Evolutionary conservation across 2,329 filamentous ascomycete species (phyloP).

Genomic region (Aspergillus terreus): DNA sequence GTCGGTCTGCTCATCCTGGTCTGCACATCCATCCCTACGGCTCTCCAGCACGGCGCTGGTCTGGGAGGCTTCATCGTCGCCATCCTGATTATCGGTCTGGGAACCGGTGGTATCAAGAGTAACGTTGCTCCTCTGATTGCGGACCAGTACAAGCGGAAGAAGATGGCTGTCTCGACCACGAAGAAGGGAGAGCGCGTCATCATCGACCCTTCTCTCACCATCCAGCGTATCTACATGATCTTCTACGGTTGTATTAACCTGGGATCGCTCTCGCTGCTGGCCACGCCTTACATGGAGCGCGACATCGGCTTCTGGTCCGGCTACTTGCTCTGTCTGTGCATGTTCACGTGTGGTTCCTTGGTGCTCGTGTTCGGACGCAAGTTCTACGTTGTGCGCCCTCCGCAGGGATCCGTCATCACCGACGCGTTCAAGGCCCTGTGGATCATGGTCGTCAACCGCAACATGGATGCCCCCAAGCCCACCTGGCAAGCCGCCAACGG

Average conservation of each 20-base stretch:
- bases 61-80: constrained; percentile 55
- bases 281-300: constrained; percentile 65
- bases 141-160: constrained; percentile 62
- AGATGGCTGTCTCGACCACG: constrained; percentile 44
- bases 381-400: constrained; percentile 46
- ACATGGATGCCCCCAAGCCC: constrained; percentile 63
- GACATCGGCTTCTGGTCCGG: constrained; percentile 65
- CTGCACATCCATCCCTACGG: constrained; percentile 51
- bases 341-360: constrained; percentile 60
- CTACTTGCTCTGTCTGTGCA: constrained; percentile 58
- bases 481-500: constrained; percentile 56
- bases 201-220: constrained; percentile 63
- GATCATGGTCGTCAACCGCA: constrained; percentile 50
- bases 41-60: constrained; percentile 49
- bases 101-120: constrained; percentile 67
- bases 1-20: constrained; percentile 54
- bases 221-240: constrained; percentile 68
- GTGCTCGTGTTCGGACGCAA: constrained; percentile 49
- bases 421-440: constrained; percentile 61
- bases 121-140: constrained; percentile 60
- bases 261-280: constrained; percentile 65
- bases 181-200: constrained; percentile 55
- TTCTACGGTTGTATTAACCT: constrained; percentile 74
- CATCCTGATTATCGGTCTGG: constrained; percentile 61
- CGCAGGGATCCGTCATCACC: constrained; percentile 62